Evolutionary conservation across 176 grass and related monocot genomes (phyloP), one percentile per base, ranked within the genome.

Genomic region (Raddia guianensis): DNA sequence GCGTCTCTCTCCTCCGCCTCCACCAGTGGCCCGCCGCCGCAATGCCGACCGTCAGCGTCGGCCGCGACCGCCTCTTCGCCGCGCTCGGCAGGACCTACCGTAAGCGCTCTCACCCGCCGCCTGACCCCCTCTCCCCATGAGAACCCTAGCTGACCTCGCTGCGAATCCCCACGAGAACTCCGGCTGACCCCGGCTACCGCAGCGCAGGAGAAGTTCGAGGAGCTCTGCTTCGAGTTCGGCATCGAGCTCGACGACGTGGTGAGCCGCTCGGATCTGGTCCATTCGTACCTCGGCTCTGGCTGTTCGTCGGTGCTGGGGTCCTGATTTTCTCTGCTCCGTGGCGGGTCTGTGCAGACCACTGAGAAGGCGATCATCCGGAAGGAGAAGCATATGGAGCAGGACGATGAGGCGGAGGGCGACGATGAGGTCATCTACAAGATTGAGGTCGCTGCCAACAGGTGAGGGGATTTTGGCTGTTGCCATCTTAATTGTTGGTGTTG

Each of bases 191-290:
- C 62, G 65, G 2, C 13, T 43, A 60, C 64, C 75, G 81, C 76
- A 99, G 97, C 93, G 57, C 89, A 90, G 79, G 85, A 91, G 85
- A 85, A 96, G 15, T 91, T 99, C 77, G 97, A 99, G 60, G 76
- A 10, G 66, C 79, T 96, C 55, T 96, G 97, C 80, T 99, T 93
- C 87, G 90, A 90, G 43, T 96, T 99, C 68, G 97, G 97, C 63
- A 99, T 99, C 84, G 97, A 99, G 82, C 97, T 99, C 42, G 97
- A 99, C 40, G 97, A 96, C 12, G 97, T 99, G 79, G 92, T 97
- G 54, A 77, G 79, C 46, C 42, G 37, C 51, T 74, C 69, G 72
- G 50, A 76, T 80, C 61, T 19, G 46, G 12, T 14, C 10, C 12
- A 0, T 46, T 27, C 27, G 27, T 27, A 27, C 27, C 27, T 27